Percentiles rank a stretch among this genome's conserved stretches.
These are phyloP conservation scores for Asterophora parasitica DNA, from an alignment of 768 basidiomycete species.

Conservation along the genomic window DNA sequence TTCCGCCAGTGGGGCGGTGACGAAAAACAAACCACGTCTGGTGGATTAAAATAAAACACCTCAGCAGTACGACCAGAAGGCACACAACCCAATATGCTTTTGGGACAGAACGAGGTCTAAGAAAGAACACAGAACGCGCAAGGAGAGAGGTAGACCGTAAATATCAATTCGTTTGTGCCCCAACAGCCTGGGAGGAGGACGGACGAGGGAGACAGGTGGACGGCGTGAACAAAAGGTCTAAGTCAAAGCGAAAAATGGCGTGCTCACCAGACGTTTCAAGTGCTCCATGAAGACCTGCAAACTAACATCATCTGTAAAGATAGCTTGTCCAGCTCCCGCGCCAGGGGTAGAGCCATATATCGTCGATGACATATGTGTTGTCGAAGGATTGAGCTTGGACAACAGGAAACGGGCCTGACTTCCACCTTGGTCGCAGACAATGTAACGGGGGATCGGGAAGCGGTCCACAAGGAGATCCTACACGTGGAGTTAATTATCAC, in stretches of 20 bases:
- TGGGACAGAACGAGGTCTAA: slow-evolving; percentile 14
- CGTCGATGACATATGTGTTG: slow-evolving; percentile 90
- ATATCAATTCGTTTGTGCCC: slow-evolving; percentile 59
- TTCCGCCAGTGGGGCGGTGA: too few relatives aligned
- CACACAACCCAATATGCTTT: slow-evolving; percentile 8
- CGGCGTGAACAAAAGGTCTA: slow-evolving; percentile 4
- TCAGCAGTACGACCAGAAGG: slow-evolving; percentile 4
- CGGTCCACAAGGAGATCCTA: slow-evolving; percentile 93
- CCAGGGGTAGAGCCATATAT: slow-evolving; percentile 82
- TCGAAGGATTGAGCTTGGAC: slow-evolving; percentile 95
- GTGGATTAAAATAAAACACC: slow-evolving; percentile 5
- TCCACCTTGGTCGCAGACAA: slow-evolving; percentile 96
- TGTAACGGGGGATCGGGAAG: slow-evolving; percentile 96
- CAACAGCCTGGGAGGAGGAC: slow-evolving; percentile 47
- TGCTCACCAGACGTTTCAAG: slow-evolving; percentile 81
- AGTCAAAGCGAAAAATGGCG: neutral
- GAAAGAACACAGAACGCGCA: slow-evolving; percentile 1
- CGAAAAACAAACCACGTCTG: neutral
- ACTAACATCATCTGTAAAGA: slow-evolving; percentile 98
- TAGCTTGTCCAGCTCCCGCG: slow-evolving; percentile 76
- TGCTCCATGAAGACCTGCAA: slow-evolving; percentile 98
- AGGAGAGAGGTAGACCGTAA: slow-evolving; percentile 7
- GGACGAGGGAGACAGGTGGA: too few relatives aligned
- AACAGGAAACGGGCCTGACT: slow-evolving; percentile 98
- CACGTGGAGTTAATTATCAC: neutral